These are phyloP conservation scores for Aegilops longissima DNA, from an alignment of 176 grass and related monocot genomes.

Conservation along the genomic window DNA sequence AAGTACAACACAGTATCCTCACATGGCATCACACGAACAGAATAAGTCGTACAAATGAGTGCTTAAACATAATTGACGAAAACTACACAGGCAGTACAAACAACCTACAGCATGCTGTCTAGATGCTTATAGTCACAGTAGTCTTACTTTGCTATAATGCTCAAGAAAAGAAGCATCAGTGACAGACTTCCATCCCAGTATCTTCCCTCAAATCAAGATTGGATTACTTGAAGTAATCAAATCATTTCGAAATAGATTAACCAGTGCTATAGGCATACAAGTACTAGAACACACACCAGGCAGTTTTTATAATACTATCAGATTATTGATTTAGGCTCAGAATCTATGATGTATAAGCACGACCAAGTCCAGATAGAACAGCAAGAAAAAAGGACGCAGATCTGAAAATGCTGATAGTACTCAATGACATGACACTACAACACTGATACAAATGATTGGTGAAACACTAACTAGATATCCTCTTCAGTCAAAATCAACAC, in stretches of 20 bases:
- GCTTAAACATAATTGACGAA: conserved; percentile 2
- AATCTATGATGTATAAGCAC: conserved; percentile 2
- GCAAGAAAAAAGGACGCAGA: conserved; percentile 10
- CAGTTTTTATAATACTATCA: background rate
- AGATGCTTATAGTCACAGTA: background rate
- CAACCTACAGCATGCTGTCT: background rate
- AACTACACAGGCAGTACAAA: background rate
- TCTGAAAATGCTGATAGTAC: background rate
- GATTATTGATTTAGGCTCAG: background rate
- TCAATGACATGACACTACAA: conserved; percentile 1
- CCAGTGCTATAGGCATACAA: background rate
- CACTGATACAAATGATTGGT: background rate
- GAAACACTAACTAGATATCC: background rate
- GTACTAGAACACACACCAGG: background rate
- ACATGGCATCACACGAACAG: background rate
- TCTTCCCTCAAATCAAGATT: background rate
- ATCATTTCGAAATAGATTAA: background rate
- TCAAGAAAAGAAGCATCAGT: conserved; percentile 8
- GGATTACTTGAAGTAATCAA: background rate
- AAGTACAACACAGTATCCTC: background rate
- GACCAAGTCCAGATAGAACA: background rate
- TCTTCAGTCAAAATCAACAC: background rate
- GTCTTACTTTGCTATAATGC: conserved; percentile 8
- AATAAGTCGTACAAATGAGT: background rate
- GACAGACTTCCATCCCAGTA: background rate